Conservation (phyloP, 306 rosid genomes). For the Sicyos baderoa region DNA sequence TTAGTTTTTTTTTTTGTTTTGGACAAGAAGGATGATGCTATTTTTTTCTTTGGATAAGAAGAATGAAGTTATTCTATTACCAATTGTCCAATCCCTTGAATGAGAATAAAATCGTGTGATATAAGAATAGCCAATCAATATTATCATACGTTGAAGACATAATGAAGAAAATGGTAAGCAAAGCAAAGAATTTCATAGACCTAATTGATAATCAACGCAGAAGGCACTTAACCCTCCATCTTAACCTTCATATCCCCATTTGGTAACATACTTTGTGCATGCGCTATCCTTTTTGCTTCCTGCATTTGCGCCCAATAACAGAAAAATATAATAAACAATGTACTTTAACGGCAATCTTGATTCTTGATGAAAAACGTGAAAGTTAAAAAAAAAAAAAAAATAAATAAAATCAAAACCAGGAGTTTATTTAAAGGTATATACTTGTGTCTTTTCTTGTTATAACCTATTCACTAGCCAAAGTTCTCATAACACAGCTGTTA, state of each 20-base stretch:
- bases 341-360: background rate
- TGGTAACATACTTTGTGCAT: constrained; percentile 58
- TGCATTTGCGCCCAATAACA: constrained; percentile 25
- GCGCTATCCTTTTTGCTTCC: constrained; percentile 73
- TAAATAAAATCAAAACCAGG: background rate
- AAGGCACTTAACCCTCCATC: constrained; percentile 39
- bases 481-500: background rate
- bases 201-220: constrained; percentile 16
- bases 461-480: background rate
- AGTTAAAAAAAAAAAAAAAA: background rate
- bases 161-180: constrained; percentile 2
- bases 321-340: background rate
- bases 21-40: too few species aligned
- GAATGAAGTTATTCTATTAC: background rate
- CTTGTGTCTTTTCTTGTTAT: background rate
- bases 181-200: constrained; percentile 8
- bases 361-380: background rate
- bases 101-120: background rate
- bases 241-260: constrained; percentile 83
- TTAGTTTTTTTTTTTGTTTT: background rate
- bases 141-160: constrained; percentile 11
- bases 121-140: background rate
- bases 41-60: background rate
- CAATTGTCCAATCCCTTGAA: constrained; percentile 14
- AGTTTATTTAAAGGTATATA: background rate